phyloP scores from a whole-genome alignment of 805 yeast genomes.

The Lachancea quebecensis region DNA sequence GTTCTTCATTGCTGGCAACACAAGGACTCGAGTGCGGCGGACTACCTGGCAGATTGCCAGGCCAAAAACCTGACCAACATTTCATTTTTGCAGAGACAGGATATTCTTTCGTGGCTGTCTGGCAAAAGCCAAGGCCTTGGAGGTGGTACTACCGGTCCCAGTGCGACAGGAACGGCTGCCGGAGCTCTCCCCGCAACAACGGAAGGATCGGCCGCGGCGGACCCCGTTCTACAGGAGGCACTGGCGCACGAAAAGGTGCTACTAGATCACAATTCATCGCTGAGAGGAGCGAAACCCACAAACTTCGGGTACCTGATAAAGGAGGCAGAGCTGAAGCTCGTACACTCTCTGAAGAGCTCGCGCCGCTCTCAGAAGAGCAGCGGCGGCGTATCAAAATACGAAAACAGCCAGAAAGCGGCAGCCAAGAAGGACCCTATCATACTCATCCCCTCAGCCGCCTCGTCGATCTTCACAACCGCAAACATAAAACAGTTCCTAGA shows the following conservation, averaged over 20 bases:
- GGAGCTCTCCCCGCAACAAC: background rate
- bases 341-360: conserved; percentile 42
- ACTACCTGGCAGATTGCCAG: conserved; percentile 70
- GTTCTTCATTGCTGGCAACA: conserved; percentile 74
- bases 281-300: conserved; percentile 60
- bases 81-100: conserved; percentile 79
- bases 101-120: conserved; percentile 71
- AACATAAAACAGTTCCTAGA: conserved; percentile 67
- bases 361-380: conserved; percentile 20
- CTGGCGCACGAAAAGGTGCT: conserved; percentile 41
- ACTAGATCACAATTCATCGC: conserved; percentile 51
- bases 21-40: conserved; percentile 68
- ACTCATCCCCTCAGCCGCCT: conserved; percentile 71
- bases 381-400: conserved; percentile 18
- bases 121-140: conserved; percentile 60
- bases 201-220: conserved; percentile 15
- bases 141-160: conserved; percentile 31
- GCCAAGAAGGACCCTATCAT: conserved; percentile 57
- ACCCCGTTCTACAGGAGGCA: conserved; percentile 29
- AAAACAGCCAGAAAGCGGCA: conserved; percentile 1
- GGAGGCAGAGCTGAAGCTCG: conserved; percentile 55
- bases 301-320: conserved; percentile 62
- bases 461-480: conserved; percentile 57
- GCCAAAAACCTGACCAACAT: conserved; percentile 57
- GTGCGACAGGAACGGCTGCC: background rate